Evolutionary conservation across 2,329 filamentous ascomycete species (phyloP).

Genomic region (Trichophyton rubrum): DNA sequence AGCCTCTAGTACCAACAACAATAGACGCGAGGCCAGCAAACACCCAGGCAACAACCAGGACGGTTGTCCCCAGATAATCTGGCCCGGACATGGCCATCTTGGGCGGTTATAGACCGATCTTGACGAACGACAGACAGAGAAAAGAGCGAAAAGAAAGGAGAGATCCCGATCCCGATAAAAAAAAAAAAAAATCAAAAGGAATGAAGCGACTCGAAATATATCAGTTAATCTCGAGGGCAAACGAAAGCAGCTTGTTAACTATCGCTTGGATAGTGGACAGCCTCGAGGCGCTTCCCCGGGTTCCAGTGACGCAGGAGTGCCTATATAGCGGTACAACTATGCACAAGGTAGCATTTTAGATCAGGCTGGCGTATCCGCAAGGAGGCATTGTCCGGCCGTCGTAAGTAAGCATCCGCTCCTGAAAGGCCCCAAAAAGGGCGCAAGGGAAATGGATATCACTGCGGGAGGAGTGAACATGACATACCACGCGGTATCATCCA

Average conservation of each 20-base stretch:
- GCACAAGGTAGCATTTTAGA: not conserved
- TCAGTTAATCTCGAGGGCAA: no score
- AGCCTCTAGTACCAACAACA: not conserved
- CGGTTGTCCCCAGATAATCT: not conserved
- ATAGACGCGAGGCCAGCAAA: not conserved
- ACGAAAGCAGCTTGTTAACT: no score
- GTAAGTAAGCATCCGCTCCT: not conserved
- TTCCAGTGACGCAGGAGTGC: not conserved
- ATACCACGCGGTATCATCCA: not conserved
- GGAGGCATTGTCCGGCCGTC: not conserved
- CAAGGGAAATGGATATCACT: not conserved
- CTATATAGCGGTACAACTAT: not conserved
- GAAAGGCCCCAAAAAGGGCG: not conserved
- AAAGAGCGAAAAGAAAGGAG: no score
- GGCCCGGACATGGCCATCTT: not conserved
- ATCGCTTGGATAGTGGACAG: no score
- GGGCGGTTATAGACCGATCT: not conserved
- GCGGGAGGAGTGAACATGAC: not conserved
- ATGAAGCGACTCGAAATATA: no score
- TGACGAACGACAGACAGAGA: no score
- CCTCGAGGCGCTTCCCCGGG: no score
- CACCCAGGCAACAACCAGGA: not conserved
- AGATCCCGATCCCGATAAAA: no score
- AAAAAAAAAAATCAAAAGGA: no score
- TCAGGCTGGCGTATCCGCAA: not conserved